phyloP scores from a whole-genome alignment of 2,329 filamentous ascomycete genomes.

The Talaromyces sp. region DNA sequence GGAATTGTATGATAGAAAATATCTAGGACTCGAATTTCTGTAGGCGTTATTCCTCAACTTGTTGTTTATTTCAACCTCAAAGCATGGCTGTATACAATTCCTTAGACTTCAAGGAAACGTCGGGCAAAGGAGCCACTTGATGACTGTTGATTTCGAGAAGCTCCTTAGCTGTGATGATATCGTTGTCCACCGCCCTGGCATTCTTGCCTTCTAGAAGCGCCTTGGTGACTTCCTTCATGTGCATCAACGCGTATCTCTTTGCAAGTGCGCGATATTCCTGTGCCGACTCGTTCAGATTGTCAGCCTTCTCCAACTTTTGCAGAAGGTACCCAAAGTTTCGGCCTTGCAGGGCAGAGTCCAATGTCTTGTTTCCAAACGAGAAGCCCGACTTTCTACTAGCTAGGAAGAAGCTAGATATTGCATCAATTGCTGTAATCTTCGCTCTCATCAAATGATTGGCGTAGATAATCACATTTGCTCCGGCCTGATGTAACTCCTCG shows the following conservation, averaged over 20 bases:
- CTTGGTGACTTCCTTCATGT: not conserved
- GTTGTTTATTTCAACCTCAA: no score
- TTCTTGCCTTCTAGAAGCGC: not conserved
- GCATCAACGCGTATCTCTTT: not conserved
- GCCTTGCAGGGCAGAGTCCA: not conserved
- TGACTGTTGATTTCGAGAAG: not conserved
- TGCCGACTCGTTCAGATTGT: not conserved
- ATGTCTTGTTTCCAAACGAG: not conserved
- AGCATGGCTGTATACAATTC: no score
- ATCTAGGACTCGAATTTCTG: no score
- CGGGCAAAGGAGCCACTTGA: not conserved
- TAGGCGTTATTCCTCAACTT: no score
- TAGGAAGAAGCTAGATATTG: not conserved
- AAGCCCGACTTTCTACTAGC: not conserved
- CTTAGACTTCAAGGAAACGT: no score
- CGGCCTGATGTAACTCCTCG: not conserved
- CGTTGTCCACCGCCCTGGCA: not conserved
- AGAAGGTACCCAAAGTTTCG: not conserved
- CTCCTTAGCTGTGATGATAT: not conserved
- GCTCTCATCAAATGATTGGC: not conserved
- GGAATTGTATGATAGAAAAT: no score
- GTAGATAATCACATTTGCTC: slow-evolving; percentile 1
- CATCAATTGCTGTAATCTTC: not conserved
- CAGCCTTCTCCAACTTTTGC: not conserved
- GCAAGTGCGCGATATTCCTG: not conserved